Conservation (phyloP, 2,329 filamentous ascomycete genomes). For the Knufia fluminis region DNA sequence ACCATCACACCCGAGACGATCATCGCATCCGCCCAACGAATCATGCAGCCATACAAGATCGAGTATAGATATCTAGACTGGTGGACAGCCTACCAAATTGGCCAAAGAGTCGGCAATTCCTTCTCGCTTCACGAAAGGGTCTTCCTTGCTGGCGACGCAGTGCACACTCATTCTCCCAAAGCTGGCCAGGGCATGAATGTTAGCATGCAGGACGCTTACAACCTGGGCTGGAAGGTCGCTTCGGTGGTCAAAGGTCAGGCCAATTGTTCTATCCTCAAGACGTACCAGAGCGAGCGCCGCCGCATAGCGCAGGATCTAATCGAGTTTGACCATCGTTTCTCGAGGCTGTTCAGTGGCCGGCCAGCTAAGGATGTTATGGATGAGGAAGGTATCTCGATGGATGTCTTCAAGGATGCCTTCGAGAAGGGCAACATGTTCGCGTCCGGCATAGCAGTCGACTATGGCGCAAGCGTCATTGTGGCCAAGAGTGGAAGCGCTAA, state of each 20-base stretch:
- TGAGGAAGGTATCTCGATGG: slow-evolving; percentile 52
- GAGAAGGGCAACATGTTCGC: slow-evolving; percentile 52
- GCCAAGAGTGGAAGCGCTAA: slow-evolving; percentile 41
- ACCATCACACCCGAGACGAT: slow-evolving; percentile 57
- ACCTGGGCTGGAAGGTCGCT: slow-evolving; percentile 50
- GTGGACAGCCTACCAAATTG: slow-evolving; percentile 61
- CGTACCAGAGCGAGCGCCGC: slow-evolving; percentile 46
- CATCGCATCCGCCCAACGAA: slow-evolving; percentile 49
- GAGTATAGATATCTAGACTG: slow-evolving; percentile 56
- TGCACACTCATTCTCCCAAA: slow-evolving; percentile 49
- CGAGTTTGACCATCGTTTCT: slow-evolving; percentile 47
- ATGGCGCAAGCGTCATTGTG: slow-evolving; percentile 47
- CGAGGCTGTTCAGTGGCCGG: slow-evolving; percentile 47
- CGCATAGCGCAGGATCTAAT: slow-evolving; percentile 58
- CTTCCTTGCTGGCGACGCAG: slow-evolving; percentile 62
- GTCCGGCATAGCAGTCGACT: slow-evolving; percentile 49
- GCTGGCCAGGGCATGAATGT: slow-evolving; percentile 66
- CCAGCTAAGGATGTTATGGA: slow-evolving; percentile 53
- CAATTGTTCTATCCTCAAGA: slow-evolving; percentile 37
- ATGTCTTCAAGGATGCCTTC: slow-evolving; percentile 54
- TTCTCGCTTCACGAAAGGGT: slow-evolving; percentile 46
- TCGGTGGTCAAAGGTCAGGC: slow-evolving; percentile 38
- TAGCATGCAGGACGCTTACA: slow-evolving; percentile 57
- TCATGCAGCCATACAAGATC: slow-evolving; percentile 57
- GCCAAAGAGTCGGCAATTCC: slow-evolving; percentile 51